Base-by-base conservation (phyloP, 345 rosid genomes). In the Passiflora organensis region DNA sequence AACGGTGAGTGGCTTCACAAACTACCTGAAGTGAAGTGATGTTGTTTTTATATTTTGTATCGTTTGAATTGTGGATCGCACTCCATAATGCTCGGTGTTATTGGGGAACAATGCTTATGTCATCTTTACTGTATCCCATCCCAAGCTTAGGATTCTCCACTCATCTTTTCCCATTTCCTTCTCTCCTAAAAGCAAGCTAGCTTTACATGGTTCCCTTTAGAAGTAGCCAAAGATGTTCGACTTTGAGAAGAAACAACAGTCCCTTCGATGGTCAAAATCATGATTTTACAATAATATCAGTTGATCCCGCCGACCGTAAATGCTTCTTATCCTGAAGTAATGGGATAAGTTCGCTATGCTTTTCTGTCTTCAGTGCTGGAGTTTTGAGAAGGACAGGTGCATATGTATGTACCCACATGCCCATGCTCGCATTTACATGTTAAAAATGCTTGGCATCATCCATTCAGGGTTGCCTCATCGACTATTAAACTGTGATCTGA, bases 141-240 rank as follows among this genome's bases (percentile, higher is more conserved):
- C 66, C 77, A 70, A 74, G 76, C 79, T 76, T 73, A 51, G 82
- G 82, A 79, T 82, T 77, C 83, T 55, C 85, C 76, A 77, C 79
- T 80, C 70, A 50, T 55, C 37, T 66, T 56, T 65, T 65, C 49
- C 71, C 15, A 45, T 41, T 51, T 45, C 22, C 44, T 65, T 51
- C 51, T 57, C 59, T 60, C 48, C 73, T 61, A 68, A 67, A 78
- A 72, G 62, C 58, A 67, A 59, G 56, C 60, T 16, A n/a, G 53
- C 70, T 76, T 76, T 70, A 24, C 67, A 37, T 45, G 68, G 60
- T 59, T 55, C 60, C 58, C 68, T 70, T 59, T 45, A 38, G 14
- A 51, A 54, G 57, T 22, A 16, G 43, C 45, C 43, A 37, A 25
- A 37, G 66, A 67, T 48, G 16, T 62, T 59, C 62, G n/a, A 53